Evolutionary conservation across 2,329 filamentous ascomycete species (phyloP), one percentile per base, ranked within the genome.

Genomic region (Sporothrix pallida): DNA sequence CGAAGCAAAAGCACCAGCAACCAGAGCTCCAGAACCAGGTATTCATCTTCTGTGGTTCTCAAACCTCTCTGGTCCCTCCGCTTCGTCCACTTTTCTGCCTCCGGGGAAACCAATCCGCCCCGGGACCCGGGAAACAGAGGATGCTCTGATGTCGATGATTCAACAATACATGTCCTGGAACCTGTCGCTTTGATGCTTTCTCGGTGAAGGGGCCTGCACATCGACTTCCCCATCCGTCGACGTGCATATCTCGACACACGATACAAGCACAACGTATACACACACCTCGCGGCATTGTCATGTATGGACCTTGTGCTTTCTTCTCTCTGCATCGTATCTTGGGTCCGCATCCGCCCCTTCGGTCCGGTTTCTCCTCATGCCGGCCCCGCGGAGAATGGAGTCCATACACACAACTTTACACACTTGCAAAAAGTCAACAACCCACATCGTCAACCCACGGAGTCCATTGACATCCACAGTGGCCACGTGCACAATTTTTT

Each of bases 141-240:
- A 71, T 60, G 69, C 13, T 31, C 52, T 60, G 54, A 37, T 71
- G 69, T 54, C 69, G 69, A 62, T 71, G 69, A 60, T 62, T 60
- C 69, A 71, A 31, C 48, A 50, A 17, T 54, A 54, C 69, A 48
- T 71, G 52, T 62, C 69, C 69, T 71, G 52, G 54, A 71, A 60
- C 69, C 37, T 70, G 63, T 17, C 46, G 37, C 17, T 37, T 54
- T 69, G 65, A 54, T 70, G 48, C 67, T 54, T 65, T 20, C n/a
- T 70, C 48, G 17, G 17, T 54, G 48, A 54, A 31, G 13, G 12
- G 20, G 42, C 3, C 17, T 26, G 3, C 23, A 1, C 31, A 31
- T 62, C 52, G 17, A 50, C 48, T 17, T 15, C 48, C 48, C 48
- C 48, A 15, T 50, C 13, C 12, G 12, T 17, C 48, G 31, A 37